Evolutionary conservation across 352 stramenopile species (phyloP).

Genomic region (Peronospora destructor): DNA sequence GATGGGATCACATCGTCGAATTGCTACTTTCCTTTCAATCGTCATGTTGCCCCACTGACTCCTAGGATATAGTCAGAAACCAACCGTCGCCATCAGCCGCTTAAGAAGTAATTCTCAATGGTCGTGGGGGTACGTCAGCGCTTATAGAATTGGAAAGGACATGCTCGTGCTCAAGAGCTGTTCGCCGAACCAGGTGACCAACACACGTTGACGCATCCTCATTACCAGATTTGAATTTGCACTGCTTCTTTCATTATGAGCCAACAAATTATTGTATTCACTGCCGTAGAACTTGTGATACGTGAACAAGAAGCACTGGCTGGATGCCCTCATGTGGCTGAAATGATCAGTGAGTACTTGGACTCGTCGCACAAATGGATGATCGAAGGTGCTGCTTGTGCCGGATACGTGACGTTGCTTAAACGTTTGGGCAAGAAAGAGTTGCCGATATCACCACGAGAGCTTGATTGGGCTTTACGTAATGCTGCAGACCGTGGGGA

Average conservation of each 20-base stretch:
- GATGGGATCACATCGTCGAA: constrained; percentile 10
- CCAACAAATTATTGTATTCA: constrained; percentile 23
- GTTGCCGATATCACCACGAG: constrained; percentile 32
- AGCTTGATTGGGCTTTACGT: constrained; percentile 65
- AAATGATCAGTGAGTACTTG: constrained; percentile 43
- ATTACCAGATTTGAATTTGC: constrained; percentile 15
- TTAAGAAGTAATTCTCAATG: constrained; percentile 1
- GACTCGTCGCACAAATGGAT: constrained; percentile 57
- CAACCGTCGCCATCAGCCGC: constrained; percentile 12
- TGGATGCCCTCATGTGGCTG: constrained; percentile 38
- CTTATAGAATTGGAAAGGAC: constrained; percentile 5
- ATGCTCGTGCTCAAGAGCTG: constrained; percentile 3
- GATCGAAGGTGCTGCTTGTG: constrained; percentile 45
- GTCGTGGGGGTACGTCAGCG: constrained; percentile 26
- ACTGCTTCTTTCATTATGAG: constrained; percentile 13
- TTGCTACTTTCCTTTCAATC: constrained; percentile 18
- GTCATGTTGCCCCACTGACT: constrained; percentile 16
- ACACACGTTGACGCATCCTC: neutral
- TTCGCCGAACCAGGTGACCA: constrained; percentile 5
- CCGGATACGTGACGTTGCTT: constrained; percentile 47
- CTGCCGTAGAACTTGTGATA: constrained; percentile 35
- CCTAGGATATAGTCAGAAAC: constrained; percentile 6
- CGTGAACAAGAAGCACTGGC: constrained; percentile 42
- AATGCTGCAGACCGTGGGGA: constrained; percentile 65
- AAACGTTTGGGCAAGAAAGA: constrained; percentile 37